Conservation (phyloP, 2,329 filamentous ascomycete genomes). For the Trichophyton schoenleinii region DNA sequence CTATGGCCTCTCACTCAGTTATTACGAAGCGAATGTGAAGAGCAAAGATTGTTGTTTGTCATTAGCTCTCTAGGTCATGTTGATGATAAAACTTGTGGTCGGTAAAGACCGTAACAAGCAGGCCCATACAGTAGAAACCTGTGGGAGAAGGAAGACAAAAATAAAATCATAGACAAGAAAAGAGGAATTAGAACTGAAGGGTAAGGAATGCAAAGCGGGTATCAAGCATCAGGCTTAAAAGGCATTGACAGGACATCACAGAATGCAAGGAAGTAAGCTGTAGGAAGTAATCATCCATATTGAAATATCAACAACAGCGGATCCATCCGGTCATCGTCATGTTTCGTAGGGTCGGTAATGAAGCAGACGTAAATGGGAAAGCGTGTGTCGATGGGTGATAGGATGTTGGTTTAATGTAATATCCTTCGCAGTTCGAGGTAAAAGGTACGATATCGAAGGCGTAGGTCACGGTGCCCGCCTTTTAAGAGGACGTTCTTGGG, state of each 20-base stretch:
- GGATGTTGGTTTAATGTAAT: background rate
- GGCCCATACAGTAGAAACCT: background rate
- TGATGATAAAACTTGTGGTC: background rate
- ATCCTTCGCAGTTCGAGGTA: background rate
- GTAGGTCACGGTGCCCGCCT: background rate
- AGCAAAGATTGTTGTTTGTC: background rate
- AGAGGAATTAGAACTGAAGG: background rate
- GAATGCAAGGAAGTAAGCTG: background rate
- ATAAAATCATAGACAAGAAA: background rate
- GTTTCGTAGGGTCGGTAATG: background rate
- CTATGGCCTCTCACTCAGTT: background rate
- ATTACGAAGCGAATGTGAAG: background rate
- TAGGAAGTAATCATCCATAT: background rate
- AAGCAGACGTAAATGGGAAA: background rate
- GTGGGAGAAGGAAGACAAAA: background rate
- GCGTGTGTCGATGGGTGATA: background rate
- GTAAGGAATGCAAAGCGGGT: background rate
- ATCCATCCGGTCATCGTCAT: background rate
- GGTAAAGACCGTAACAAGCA: background rate
- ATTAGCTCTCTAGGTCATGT: background rate
- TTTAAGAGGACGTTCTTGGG: background rate
- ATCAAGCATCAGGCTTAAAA: background rate
- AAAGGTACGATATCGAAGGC: background rate
- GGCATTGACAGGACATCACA: background rate
- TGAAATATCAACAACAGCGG: background rate